Percentiles rank a stretch among this genome's conserved stretches.
Evolutionary conservation across 352 stramenopile species (phyloP).

Genomic region (Globisporangium polare): DNA sequence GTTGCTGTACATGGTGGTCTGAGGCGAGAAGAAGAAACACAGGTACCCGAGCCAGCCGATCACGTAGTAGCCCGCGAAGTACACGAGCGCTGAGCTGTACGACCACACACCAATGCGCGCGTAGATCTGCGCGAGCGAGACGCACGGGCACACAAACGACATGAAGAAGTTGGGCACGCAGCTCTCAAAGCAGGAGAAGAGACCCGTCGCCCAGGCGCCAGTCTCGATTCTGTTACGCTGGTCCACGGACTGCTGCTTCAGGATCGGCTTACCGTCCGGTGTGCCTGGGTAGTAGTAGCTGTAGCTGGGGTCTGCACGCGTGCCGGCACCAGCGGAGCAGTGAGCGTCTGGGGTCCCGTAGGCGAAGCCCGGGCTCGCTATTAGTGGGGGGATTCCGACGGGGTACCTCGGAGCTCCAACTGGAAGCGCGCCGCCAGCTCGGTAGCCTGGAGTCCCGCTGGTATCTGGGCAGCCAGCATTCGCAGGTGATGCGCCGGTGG

Average conservation of each 20-base stretch:
- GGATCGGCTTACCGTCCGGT: background rate
- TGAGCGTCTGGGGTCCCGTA: no score
- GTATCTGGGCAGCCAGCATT: no score
- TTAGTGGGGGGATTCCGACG: no score
- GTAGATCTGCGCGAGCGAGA: slow-evolving; percentile 25
- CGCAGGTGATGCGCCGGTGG: no score
- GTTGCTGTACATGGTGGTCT: background rate
- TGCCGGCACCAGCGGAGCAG: no score
- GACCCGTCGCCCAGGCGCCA: slow-evolving; percentile 11
- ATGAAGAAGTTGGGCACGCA: slow-evolving; percentile 27
- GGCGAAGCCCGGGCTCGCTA: no score
- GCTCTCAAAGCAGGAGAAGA: slow-evolving; percentile 25
- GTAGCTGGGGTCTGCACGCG: background rate
- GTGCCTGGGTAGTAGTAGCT: background rate
- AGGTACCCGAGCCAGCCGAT: background rate
- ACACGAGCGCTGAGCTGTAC: slow-evolving; percentile 7
- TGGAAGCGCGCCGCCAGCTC: no score
- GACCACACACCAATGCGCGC: slow-evolving; percentile 11
- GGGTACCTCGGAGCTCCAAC: no score
- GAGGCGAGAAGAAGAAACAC: background rate
- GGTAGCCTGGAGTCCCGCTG: no score
- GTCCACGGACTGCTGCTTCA: background rate
- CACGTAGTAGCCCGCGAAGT: slow-evolving; percentile 2
- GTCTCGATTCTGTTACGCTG: slow-evolving; percentile 5
- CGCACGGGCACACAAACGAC: slow-evolving; percentile 20